Base-by-base conservation (phyloP, 495 filamentous ascomycete species). In the Poronia punctata region DNA sequence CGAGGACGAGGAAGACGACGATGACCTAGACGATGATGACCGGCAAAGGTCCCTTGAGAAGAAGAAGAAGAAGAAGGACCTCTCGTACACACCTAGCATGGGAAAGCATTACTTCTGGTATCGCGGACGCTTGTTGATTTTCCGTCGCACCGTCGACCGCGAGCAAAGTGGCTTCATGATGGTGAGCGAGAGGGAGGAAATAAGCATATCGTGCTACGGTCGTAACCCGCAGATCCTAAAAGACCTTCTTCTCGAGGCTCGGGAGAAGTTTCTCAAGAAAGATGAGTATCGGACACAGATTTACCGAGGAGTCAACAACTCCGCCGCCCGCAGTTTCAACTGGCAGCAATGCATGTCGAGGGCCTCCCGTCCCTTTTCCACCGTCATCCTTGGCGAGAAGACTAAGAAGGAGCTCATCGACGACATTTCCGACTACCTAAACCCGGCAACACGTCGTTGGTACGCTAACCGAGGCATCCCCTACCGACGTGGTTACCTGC, bases 401-500 rank as follows among this genome's bases (percentile, higher is more conserved):
- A 78, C 84, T 48, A 97, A 96, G 65, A 57, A 79, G 22, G 72
- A 67, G 1, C 73, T 96, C 14, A 66, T 95, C 26, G 66, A 75
- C 23, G 92, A 97, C 54, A 83, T 95, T 50, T 83, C 86, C 49
- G 88, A 95, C 47, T 97, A 94, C 54, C 72, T 96, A 21, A 78
- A 86, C 47, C 87, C 86, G 0, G 60, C 72, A 2, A 92, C 83
- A 2, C 67, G 78, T 8, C 61, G 78, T 4, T 95, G 87, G 88
- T 95, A 95, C 51, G 72, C 79, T 3, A 79, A 82, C 51, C 66
- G 80, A 32, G 82, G 82, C 2, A 79, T 86, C 34, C 82, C 82
- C 0, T 86, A 84, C 35, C 86, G 92, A 29, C 80, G 92, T 26
- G 87, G 87, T 40, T 94, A 93, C 38, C 82, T 98, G 43, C 71